A percentile compares a stretch with the other conserved stretches of the same genome.
These are phyloP conservation scores for Trichoderma asperelloides DNA, from an alignment of 495 filamentous ascomycete species.

Conservation along the genomic window DNA sequence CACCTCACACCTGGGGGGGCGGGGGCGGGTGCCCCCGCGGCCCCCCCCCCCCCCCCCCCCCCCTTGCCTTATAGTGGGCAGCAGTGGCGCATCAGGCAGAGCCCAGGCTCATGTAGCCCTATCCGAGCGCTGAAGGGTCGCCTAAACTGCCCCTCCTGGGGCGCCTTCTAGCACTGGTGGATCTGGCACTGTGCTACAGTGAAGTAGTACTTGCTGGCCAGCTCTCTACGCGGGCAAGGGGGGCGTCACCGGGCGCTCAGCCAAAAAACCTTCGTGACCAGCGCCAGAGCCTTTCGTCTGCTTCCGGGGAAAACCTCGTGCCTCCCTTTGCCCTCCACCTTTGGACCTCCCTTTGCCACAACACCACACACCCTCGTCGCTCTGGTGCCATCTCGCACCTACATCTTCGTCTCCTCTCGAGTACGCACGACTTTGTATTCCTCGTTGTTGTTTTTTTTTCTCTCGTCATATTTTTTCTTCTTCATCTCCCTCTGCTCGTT, in stretches of 20 bases:
- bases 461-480: constrained; percentile 10
- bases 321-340: neutral
- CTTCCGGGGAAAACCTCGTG: constrained; percentile 5
- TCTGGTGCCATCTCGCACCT: neutral
- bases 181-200: neutral
- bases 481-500: constrained; percentile 8
- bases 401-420: constrained; percentile 17
- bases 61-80: neutral
- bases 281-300: neutral
- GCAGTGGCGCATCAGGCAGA: neutral
- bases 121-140: neutral
- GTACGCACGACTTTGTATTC: constrained; percentile 21
- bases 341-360: constrained; percentile 11
- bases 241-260: constrained; percentile 6
- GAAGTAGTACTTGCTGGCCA: neutral
- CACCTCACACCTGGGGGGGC: too few relatives aligned
- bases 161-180: neutral
- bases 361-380: constrained; percentile 20
- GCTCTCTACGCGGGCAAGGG: constrained; percentile 1
- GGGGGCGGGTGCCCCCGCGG: too few relatives aligned
- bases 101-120: neutral
- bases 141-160: neutral
- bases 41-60: too few relatives aligned
- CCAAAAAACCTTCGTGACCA: constrained; percentile 8
- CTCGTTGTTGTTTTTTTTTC: constrained; percentile 26